Base-by-base conservation (phyloP, 1,284 basidiomycete species). In the Tilletia caries region DNA sequence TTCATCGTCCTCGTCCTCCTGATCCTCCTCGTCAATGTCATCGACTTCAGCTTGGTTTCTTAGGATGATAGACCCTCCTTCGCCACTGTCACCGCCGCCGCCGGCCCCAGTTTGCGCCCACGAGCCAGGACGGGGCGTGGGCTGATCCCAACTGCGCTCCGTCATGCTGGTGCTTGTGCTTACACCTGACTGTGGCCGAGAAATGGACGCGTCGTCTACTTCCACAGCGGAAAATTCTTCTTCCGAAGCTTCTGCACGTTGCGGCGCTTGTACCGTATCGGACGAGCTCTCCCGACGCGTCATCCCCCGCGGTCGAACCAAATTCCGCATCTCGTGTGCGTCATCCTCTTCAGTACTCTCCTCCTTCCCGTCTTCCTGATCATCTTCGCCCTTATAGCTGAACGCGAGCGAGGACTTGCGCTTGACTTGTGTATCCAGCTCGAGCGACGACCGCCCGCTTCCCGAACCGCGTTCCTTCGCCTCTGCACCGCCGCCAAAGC, bases 1-100 rank as follows among this genome's bases (percentile, higher is more conserved):
- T n/a, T 70, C 70, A 1, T 66, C 69, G 33, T 75, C 71, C 41
- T 76, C 73, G 37, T 75, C 75, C 50, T 77, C 75, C 46, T 70
- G 68, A 60, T 75, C 70, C 60, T 72, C 66, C 52, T 68, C 66
- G 8, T 50, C 50, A 5, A 27, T 25, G 33, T 70, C 58, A 29
- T 64, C 48, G 6, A 18, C 23, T 18, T 69, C n/a, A 18, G 10
- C 29, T 25, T 4, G 8, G 25, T 34, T 20, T 58, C 23, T 27
- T 29, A 13, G 10, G 20, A 20, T 50, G 48, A n/a, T n/a, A n/a
- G 48, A 1, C 12, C 48, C 48, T 43, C 37, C 15, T 41, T 15
- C 37, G 15, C 15, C 37, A 41, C 15, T 15, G 15, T 41, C 37
- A 15, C 10, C 37, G 37, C 10, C 15, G 37, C 37, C 15, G 2